Percentiles rank a stretch among this genome's conserved stretches.
Evolutionary conservation across 768 basidiomycete species (phyloP).

Genomic region (Auriculariales sp.): DNA sequence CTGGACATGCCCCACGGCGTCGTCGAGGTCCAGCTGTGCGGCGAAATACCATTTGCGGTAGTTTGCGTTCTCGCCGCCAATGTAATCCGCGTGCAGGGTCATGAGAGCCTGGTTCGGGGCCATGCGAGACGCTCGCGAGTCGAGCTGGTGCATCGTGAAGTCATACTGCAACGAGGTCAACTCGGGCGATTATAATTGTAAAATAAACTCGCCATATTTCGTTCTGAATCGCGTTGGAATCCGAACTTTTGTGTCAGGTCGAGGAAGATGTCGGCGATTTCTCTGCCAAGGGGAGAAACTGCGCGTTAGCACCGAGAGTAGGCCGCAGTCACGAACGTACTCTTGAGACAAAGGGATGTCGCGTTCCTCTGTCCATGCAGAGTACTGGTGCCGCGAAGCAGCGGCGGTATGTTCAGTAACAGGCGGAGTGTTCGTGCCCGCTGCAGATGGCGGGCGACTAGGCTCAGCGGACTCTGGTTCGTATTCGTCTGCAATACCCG

Average conservation of each 20-base stretch:
- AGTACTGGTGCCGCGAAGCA: constrained; percentile 41
- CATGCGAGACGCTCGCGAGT: constrained; percentile 97
- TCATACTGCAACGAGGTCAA: constrained; percentile 50
- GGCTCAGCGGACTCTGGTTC: neutral
- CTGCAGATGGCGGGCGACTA: neutral
- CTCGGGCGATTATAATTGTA: constrained; percentile 6
- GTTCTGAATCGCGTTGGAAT: constrained; percentile 91
- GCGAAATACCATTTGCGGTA: constrained; percentile 99
- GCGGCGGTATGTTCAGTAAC: constrained; percentile 11
- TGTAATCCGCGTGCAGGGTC: constrained; percentile 96
- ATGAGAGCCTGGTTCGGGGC: constrained; percentile 89
- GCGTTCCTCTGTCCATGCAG: constrained; percentile 86
- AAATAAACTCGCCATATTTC: constrained; percentile 60
- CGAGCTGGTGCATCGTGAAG: constrained; percentile 94
- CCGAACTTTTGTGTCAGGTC: constrained; percentile 98
- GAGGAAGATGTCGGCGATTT: constrained; percentile 97
- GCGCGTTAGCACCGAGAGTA: neutral
- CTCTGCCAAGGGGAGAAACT: constrained; percentile 17
- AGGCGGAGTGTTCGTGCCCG: neutral
- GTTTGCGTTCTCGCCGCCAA: constrained; percentile 96
- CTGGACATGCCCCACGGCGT: constrained; percentile 89
- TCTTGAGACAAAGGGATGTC: constrained; percentile 95
- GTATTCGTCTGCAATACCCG: neutral
- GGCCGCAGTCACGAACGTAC: constrained; percentile 6
- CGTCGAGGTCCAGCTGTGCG: constrained; percentile 96